These are phyloP conservation scores for Hygrophorus pudorinus DNA, from an alignment of 768 basidiomycete genomes.

Conservation along the genomic window DNA sequence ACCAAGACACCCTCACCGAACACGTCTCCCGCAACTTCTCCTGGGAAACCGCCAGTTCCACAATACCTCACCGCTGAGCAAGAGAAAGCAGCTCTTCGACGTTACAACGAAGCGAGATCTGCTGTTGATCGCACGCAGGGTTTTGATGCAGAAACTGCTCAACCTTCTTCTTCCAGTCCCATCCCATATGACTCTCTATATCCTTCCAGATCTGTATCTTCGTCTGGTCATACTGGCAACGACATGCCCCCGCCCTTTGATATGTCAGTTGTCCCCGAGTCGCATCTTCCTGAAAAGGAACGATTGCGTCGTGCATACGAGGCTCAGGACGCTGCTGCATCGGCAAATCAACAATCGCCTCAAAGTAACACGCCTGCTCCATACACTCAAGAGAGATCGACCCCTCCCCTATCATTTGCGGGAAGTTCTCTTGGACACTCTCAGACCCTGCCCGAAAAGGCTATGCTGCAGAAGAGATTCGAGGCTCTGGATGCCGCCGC, in stretches of 20 bases:
- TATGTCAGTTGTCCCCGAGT: constrained; percentile 21
- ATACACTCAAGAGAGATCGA: constrained; percentile 12
- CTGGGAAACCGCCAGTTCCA: constrained; percentile 19
- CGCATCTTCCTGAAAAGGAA: constrained; percentile 58
- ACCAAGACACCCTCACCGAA: constrained; percentile 8
- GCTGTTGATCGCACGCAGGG: constrained; percentile 58
- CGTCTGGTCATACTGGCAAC: constrained; percentile 19
- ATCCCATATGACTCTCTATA: constrained; percentile 57
- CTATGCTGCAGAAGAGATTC: constrained; percentile 36
- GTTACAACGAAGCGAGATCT: constrained; percentile 62
- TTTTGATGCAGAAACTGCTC: constrained; percentile 14
- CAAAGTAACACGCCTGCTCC: constrained; percentile 15
- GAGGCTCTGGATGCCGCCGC: constrained; percentile 4
- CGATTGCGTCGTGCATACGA: constrained; percentile 53
- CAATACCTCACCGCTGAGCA: constrained; percentile 56
- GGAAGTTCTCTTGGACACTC: constrained; percentile 14
- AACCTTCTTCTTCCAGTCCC: constrained; percentile 23
- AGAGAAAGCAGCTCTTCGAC: constrained; percentile 61
- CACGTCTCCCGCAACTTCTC: constrained; percentile 11
- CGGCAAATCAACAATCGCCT: constrained; percentile 17
- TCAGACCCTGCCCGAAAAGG: constrained; percentile 41
- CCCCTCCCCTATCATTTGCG: constrained; percentile 16
- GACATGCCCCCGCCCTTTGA: constrained; percentile 50
- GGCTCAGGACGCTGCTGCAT: constrained; percentile 47
- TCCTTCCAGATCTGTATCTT: constrained; percentile 21